Percentiles rank a stretch among this genome's conserved stretches.
Evolutionary conservation across 495 filamentous ascomycete species (phyloP).

Genomic region (Aspergillus taichungensis): DNA sequence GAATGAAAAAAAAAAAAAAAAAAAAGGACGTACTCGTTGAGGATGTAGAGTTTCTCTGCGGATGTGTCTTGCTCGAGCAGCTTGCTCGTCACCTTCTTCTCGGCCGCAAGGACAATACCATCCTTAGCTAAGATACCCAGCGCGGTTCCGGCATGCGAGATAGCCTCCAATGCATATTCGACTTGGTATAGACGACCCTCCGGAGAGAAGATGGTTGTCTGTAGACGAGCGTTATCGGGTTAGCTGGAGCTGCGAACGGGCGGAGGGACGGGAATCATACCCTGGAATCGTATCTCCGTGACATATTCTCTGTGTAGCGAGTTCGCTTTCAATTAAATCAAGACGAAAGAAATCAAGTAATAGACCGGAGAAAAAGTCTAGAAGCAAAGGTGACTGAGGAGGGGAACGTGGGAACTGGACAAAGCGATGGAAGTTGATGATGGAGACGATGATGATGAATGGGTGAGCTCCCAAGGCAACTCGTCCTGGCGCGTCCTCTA

Average conservation of each 20-base stretch:
- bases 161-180: slow-evolving; percentile 97
- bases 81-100: slow-evolving; percentile 99
- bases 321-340: slow-evolving; percentile 16
- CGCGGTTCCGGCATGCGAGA: slow-evolving; percentile 95
- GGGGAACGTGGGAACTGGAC: slow-evolving; percentile 14
- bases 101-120: slow-evolving; percentile 97
- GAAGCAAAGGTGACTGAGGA: slow-evolving; percentile 1
- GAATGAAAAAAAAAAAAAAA: too few species aligned
- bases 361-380: slow-evolving; percentile 2
- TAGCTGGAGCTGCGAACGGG: slow-evolving; percentile 29
- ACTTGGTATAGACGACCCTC: slow-evolving; percentile 98
- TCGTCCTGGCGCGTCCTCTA: slow-evolving; percentile 39
- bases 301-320: slow-evolving; percentile 48
- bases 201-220: slow-evolving; percentile 99
- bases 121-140: slow-evolving; percentile 94
- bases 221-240: slow-evolving; percentile 34
- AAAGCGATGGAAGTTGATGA: slow-evolving; percentile 15
- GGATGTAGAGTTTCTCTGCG: slow-evolving; percentile 97
- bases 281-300: slow-evolving; percentile 95
- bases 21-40: slow-evolving; percentile 92
- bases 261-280: slow-evolving; percentile 43
- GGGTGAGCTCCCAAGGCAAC: slow-evolving; percentile 35
- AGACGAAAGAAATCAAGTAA: slow-evolving; percentile 4
- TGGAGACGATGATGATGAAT: slow-evolving; percentile 20
- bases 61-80: slow-evolving; percentile 98